Conservation (phyloP, 2,329 filamentous ascomycete species). For the Venturia effusa region DNA sequence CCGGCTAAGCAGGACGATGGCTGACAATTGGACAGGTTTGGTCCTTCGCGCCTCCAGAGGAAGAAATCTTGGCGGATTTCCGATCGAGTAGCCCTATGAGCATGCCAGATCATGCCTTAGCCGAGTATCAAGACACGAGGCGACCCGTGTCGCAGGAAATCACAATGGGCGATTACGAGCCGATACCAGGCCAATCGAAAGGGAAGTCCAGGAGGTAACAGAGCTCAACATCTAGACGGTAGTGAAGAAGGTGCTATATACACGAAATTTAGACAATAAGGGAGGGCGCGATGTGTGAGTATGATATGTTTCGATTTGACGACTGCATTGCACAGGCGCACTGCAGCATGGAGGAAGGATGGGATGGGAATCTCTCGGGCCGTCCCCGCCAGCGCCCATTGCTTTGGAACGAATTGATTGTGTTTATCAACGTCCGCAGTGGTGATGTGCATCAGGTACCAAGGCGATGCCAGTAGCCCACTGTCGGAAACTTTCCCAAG, state of each 20-base stretch:
- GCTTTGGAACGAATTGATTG: no score
- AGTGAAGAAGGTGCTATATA: neutral
- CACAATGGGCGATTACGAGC: conserved; percentile 4
- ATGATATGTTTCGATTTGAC: neutral
- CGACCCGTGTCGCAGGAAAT: conserved; percentile 7
- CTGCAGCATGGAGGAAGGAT: neutral
- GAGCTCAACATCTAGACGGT: neutral
- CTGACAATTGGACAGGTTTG: conserved; percentile 56
- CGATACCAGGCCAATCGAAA: neutral
- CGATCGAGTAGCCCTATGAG: conserved; percentile 32
- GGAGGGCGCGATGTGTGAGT: neutral
- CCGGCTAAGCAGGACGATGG: neutral
- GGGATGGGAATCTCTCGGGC: neutral
- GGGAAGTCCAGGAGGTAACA: neutral
- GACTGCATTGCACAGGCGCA: neutral
- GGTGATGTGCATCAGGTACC: no score
- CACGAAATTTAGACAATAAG: neutral
- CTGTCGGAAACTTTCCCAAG: no score
- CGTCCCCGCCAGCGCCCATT: no score
- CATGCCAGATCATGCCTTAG: conserved; percentile 27
- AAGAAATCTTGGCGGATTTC: conserved; percentile 30
- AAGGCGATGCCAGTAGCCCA: no score
- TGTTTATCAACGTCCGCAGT: no score
- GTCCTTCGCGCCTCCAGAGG: conserved; percentile 84
- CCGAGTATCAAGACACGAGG: conserved; percentile 13